Percentiles rank a stretch among this genome's conserved stretches.
phyloP scores from a whole-genome alignment of 2,329 filamentous ascomycete species.

The Graphilbum sp. region DNA sequence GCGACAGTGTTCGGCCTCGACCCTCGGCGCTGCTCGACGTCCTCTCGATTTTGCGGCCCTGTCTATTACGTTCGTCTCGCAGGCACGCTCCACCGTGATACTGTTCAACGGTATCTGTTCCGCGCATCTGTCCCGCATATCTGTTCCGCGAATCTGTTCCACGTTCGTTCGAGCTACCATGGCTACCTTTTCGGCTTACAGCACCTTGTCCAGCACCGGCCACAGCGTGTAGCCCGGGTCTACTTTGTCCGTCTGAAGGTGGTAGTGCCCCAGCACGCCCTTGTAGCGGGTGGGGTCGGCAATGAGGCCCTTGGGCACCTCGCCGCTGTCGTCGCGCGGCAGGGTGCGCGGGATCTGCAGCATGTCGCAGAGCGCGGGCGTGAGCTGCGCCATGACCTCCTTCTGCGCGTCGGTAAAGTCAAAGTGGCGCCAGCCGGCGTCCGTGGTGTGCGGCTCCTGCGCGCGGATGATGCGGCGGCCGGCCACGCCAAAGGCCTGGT shows the following conservation, averaged over 20 bases:
- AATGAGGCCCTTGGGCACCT: background rate
- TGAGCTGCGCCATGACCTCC: background rate
- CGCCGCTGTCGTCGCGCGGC: background rate
- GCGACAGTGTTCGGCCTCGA: too few species aligned
- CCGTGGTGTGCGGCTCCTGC: background rate
- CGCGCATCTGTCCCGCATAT: too few species aligned
- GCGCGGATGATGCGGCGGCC: background rate
- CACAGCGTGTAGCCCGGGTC: background rate
- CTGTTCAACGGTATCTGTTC: too few species aligned
- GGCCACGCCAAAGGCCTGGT: background rate
- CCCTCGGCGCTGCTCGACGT: too few species aligned
- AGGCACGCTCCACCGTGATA: too few species aligned
- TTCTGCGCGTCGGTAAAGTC: background rate
- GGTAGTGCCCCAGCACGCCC: background rate
- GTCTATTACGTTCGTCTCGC: too few species aligned
- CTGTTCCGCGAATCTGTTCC: too few species aligned
- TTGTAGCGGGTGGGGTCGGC: background rate
- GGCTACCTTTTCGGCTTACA: background rate
- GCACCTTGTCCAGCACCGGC: background rate
- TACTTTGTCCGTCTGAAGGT: conserved; percentile 1
- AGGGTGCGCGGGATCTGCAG: background rate
- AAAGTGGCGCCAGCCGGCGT: background rate
- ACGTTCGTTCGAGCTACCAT: too few species aligned
- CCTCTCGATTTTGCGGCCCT: too few species aligned
- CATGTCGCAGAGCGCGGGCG: background rate